Base-by-base conservation (phyloP, 352 stramenopile species). In the Pythium dissotocum region DNA sequence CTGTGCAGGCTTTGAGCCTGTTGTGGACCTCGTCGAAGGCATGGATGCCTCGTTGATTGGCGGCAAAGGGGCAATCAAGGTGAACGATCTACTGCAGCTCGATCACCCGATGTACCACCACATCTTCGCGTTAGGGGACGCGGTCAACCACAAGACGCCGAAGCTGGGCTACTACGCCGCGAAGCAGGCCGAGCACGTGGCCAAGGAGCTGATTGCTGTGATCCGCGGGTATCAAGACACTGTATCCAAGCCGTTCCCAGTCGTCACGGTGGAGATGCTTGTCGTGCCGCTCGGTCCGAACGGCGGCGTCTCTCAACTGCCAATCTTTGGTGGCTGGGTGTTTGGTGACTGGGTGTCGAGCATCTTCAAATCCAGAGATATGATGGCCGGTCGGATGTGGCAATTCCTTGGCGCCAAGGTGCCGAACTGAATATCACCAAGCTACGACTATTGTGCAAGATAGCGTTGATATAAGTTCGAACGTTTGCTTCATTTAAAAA, bases 71-170 rank as follows among this genome's bases (percentile, higher is more conserved):
- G 60, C 58, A 54, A 66, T 91, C 46, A 78, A 77, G 12, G 82
- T 90, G 35, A 90, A 87, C 32, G 65, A 49, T 12, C 13, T 63
- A 4, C 65, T 90, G 49, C 79, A 93, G 67, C 33, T 91, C 24
- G 75, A 87, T 30, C 67, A 76, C 51, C 46, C 64, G 0, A 73
- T 76, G 57, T 87, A 82, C 56, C 16, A 53, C 0, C 65, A 90
- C 53, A 72, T 91, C 49, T 89, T 89, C 42, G 80, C 73, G 5
- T 7, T 90, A 6, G 80, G 80, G 24, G 80, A 93, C 44, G 70
- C 77, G 36, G 87, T 73, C 70, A 77, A 81, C 63, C 79, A 90
- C 36, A 26, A 61, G 1, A 74, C 72, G 8, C 74, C 76, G 0
- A 92, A 90, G 59, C 68, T 83, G 65, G 73, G 60, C 6, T 32